phyloP scores from a whole-genome alignment of 225 moss, liverwort and hornwort species.

The Polytrichum commune region DNA sequence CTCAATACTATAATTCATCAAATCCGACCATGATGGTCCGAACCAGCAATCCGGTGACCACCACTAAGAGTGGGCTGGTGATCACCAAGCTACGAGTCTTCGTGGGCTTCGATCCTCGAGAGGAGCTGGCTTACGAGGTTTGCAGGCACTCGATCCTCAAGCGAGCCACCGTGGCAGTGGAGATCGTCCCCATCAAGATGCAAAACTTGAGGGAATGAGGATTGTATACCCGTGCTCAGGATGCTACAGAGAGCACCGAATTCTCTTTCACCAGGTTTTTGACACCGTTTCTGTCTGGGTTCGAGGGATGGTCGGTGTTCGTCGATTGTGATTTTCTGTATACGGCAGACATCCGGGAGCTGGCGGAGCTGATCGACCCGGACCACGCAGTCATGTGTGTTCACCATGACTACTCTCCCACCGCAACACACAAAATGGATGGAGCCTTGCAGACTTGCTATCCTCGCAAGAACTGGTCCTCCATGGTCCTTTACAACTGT shows the following conservation, averaged over 20 bases:
- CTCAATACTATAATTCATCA: slow-evolving; percentile 4
- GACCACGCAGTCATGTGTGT: slow-evolving; percentile 64
- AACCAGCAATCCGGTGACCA: slow-evolving; percentile 3
- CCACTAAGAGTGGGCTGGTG: slow-evolving; percentile 23
- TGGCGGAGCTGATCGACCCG: slow-evolving; percentile 49
- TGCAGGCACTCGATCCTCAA: slow-evolving; percentile 52
- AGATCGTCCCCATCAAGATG: slow-evolving; percentile 46
- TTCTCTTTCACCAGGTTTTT: slow-evolving; percentile 68
- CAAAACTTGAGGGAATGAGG: slow-evolving; percentile 28
- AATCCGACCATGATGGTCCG: background rate
- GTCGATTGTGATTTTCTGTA: slow-evolving; percentile 64
- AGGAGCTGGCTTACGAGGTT: slow-evolving; percentile 59
- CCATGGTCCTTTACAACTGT: slow-evolving; percentile 67
- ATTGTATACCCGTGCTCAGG: slow-evolving; percentile 42
- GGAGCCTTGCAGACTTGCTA: slow-evolving; percentile 52
- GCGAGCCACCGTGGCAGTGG: slow-evolving; percentile 36
- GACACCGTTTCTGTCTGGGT: slow-evolving; percentile 64
- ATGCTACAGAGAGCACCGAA: slow-evolving; percentile 56
- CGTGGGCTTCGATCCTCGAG: slow-evolving; percentile 54
- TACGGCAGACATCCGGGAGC: slow-evolving; percentile 51
- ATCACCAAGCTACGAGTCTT: slow-evolving; percentile 39
- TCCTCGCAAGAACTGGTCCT: slow-evolving; percentile 72
- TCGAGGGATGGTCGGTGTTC: slow-evolving; percentile 60
- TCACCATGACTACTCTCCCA: slow-evolving; percentile 49
- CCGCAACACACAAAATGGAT: slow-evolving; percentile 44